These are phyloP conservation scores for Penicillium longicatenatum DNA, from an alignment of 495 filamentous ascomycete genomes.

Conservation along the genomic window DNA sequence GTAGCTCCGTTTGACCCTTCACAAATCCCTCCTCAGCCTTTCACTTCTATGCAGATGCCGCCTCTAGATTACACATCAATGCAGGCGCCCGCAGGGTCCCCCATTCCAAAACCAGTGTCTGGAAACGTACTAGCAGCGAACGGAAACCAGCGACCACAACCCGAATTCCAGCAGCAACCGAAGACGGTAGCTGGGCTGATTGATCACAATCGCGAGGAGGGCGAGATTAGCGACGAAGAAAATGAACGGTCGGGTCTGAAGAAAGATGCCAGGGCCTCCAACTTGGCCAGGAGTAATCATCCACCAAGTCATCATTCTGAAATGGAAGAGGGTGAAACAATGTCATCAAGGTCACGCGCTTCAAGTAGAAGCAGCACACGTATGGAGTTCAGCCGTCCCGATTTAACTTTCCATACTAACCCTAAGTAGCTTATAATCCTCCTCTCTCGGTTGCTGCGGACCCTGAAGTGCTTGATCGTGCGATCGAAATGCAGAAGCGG, in stretches of 20 bases:
- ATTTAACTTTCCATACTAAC: conserved; percentile 17
- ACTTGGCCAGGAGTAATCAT: background rate
- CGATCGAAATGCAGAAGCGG: conserved; percentile 19
- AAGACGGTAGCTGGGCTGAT: background rate
- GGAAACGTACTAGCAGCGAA: background rate
- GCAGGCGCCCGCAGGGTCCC: conserved; percentile 23
- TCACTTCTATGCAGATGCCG: conserved; percentile 31
- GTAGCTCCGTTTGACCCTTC: conserved; percentile 30
- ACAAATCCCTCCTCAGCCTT: conserved; percentile 27
- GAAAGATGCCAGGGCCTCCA: background rate
- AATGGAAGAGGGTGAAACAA: conserved; percentile 33
- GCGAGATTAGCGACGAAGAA: conserved; percentile 71
- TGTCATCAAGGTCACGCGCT: conserved; percentile 25
- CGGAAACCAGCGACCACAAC: conserved; percentile 6
- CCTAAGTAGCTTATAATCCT: conserved; percentile 43
- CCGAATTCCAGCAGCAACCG: background rate
- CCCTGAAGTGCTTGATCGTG: conserved; percentile 16
- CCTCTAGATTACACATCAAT: conserved; percentile 27
- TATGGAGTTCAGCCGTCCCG: conserved; percentile 19
- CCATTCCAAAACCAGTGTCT: conserved; percentile 11
- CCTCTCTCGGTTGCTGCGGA: conserved; percentile 33
- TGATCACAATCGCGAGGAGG: conserved; percentile 60
- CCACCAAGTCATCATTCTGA: conserved; percentile 13
- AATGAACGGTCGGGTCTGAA: conserved; percentile 37
- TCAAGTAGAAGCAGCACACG: conserved; percentile 41